Evolutionary conservation across 2,329 filamentous ascomycete species (phyloP).

Genomic region (Xylariaceae sp.): DNA sequence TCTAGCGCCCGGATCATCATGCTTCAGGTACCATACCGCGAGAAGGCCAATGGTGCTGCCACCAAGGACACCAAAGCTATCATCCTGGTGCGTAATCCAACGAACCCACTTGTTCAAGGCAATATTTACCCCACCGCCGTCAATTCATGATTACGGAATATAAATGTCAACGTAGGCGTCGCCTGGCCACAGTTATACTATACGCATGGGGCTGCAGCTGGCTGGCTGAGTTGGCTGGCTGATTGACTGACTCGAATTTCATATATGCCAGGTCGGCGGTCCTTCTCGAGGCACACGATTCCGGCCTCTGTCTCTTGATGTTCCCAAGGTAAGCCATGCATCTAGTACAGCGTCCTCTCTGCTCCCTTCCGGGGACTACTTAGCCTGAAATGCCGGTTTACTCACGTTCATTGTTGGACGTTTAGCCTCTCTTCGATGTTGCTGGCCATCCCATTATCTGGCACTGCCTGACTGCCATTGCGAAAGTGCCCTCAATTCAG

Average conservation of each 20-base stretch:
- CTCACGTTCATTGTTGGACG: not conserved
- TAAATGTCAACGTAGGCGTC: not conserved
- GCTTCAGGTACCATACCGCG: constrained; percentile 54
- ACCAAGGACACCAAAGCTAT: constrained; percentile 79
- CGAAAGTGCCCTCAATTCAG: constrained; percentile 83
- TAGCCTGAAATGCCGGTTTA: not conserved
- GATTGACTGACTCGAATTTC: constrained; percentile 29
- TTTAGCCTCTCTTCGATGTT: constrained; percentile 91
- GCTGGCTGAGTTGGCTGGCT: not conserved
- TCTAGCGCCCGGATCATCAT: constrained; percentile 35
- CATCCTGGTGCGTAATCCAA: constrained; percentile 66
- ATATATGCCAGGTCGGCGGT: constrained; percentile 70
- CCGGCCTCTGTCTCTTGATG: constrained; percentile 87
- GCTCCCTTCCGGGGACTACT: not conserved
- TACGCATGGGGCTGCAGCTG: not conserved
- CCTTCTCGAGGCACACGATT: constrained; percentile 95
- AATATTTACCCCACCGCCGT: constrained; percentile 15
- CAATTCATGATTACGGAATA: not conserved
- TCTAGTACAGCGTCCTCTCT: constrained; percentile 22
- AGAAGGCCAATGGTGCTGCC: constrained; percentile 45
- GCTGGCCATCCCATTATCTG: constrained; percentile 97
- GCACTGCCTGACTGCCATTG: constrained; percentile 90
- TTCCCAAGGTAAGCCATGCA: constrained; percentile 70
- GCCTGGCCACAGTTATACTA: not conserved
- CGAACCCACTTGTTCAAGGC: constrained; percentile 18